Evolutionary conservation across 805 yeast genomes (phyloP).

Genomic region (Suhomyces sp.): DNA sequence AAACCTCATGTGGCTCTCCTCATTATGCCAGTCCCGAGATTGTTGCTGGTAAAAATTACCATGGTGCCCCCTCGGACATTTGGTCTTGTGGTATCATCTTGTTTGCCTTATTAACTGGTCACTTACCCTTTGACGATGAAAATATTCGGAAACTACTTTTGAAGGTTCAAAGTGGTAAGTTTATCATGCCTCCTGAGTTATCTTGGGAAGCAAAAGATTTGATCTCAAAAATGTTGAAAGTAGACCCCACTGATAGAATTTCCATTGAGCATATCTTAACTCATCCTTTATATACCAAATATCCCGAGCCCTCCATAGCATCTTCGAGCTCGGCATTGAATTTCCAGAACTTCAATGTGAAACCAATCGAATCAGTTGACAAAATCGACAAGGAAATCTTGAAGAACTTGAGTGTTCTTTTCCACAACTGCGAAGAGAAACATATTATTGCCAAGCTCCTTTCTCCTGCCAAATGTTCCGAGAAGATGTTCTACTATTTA

Average conservation of each 20-base stretch:
- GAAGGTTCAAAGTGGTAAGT: conserved; percentile 89
- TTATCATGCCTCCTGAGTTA: conserved; percentile 74
- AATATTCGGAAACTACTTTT: conserved; percentile 81
- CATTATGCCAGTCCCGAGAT: conserved; percentile 98
- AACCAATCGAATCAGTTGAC: conserved; percentile 35
- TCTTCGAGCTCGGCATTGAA: conserved; percentile 6
- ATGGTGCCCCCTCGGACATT: conserved; percentile 95
- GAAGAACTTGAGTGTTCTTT: conserved; percentile 70
- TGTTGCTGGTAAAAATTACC: conserved; percentile 91
- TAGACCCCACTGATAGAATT: conserved; percentile 78
- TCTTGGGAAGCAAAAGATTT: conserved; percentile 86
- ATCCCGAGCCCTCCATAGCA: conserved; percentile 42
- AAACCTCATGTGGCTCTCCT: conserved; percentile 97
- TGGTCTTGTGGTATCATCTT: conserved; percentile 98
- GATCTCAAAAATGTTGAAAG: conserved; percentile 73
- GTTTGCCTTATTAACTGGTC: conserved; percentile 91
- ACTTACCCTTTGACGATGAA: conserved; percentile 95
- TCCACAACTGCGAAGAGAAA: conserved; percentile 70
- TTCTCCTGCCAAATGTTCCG: conserved; percentile 60
- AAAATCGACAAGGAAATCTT: conserved; percentile 72
- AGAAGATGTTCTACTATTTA: conserved; percentile 76
- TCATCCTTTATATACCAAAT: conserved; percentile 81
- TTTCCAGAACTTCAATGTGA: conserved; percentile 21
- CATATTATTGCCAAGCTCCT: conserved; percentile 52
- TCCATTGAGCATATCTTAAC: conserved; percentile 68